Conservation (phyloP, 1,284 basidiomycete species). For the Polyporus tsugae region DNA sequence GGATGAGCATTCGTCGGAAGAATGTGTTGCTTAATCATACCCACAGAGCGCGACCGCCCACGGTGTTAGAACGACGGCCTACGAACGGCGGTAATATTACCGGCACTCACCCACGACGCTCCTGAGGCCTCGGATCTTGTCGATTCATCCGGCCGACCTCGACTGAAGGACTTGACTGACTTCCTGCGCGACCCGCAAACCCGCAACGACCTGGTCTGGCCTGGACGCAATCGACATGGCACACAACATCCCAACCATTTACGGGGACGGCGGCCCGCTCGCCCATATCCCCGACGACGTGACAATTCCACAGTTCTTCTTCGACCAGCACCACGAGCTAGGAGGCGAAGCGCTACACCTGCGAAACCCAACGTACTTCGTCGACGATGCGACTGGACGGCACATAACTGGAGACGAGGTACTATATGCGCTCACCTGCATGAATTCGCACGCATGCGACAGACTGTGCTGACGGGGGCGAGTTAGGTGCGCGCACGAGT, state of each 20-base stretch:
- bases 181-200: neutral
- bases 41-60: neutral
- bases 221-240: conserved; percentile 1
- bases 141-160: neutral
- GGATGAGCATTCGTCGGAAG: neutral
- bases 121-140: neutral
- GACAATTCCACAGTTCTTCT: conserved; percentile 78
- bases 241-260: conserved; percentile 27
- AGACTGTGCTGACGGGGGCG: conserved; percentile 19
- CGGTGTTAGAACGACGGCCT: neutral
- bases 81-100: neutral
- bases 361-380: conserved; percentile 59
- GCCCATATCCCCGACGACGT: conserved; percentile 73
- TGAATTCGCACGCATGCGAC: conserved; percentile 16
- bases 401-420: conserved; percentile 32
- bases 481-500: conserved; percentile 59
- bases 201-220: neutral
- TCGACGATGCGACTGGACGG: conserved; percentile 68
- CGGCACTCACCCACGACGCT: conserved; percentile 2
- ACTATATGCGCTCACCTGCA: conserved; percentile 46
- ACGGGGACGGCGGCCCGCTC: conserved; percentile 45
- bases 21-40: neutral
- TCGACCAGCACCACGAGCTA: conserved; percentile 60
- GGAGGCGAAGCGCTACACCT: conserved; percentile 50
- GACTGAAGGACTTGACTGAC: neutral